phyloP scores from a whole-genome alignment of 2,329 filamentous ascomycete species.

The Dendryphion nanum region DNA sequence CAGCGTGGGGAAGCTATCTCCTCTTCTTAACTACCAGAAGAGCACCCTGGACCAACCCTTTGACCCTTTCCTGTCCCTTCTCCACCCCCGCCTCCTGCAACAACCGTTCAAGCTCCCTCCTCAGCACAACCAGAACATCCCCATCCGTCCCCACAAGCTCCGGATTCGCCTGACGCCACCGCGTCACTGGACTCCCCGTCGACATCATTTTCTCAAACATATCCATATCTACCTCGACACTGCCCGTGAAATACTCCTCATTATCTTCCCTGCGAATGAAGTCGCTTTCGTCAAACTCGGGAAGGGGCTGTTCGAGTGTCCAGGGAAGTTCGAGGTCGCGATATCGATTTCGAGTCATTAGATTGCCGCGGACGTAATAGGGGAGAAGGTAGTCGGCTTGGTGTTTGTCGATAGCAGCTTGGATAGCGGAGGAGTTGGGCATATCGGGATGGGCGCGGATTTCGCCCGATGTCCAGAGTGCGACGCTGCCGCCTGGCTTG shows the following conservation, averaged over 20 bases:
- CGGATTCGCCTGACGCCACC: constrained; percentile 49
- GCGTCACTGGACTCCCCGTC: constrained; percentile 42
- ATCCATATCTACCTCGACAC: constrained; percentile 20
- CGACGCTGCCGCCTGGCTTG: constrained; percentile 55
- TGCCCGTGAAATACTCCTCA: constrained; percentile 25
- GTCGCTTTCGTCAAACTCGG: constrained; percentile 39
- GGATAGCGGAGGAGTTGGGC: constrained; percentile 44
- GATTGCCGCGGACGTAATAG: constrained; percentile 46
- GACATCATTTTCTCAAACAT: constrained; percentile 37
- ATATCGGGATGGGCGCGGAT: constrained; percentile 29
- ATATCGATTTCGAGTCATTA: constrained; percentile 43
- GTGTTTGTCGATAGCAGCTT: constrained; percentile 42
- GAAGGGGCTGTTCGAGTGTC: constrained; percentile 35
- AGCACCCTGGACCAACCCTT: constrained; percentile 5
- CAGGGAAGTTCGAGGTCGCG: constrained; percentile 50
- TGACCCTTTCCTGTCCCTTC: constrained; percentile 20
- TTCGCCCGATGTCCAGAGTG: constrained; percentile 47
- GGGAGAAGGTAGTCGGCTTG: constrained; percentile 38
- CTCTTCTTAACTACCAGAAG: constrained; percentile 16
- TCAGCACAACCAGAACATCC: constrained; percentile 38
- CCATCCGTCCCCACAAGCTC: constrained; percentile 42
- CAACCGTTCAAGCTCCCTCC: constrained; percentile 16
- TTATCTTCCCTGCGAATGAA: constrained; percentile 42
- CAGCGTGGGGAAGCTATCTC: not conserved
- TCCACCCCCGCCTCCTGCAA: constrained; percentile 24